Conservation (phyloP, 2,329 filamentous ascomycete species). For the Cephalotrichum gorgonifer region DNA sequence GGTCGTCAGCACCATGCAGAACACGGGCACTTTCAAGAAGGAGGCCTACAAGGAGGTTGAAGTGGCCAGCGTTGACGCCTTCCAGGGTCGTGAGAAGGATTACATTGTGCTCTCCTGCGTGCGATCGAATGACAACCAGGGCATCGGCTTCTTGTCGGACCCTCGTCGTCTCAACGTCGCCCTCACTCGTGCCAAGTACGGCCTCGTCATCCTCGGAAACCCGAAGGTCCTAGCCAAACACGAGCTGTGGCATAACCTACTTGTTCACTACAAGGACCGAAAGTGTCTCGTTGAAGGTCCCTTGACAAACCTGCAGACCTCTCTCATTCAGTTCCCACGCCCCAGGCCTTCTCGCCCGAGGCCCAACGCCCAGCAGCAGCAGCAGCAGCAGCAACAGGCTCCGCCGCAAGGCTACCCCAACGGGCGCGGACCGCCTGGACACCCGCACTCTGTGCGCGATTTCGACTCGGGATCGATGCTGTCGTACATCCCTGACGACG, state of each 20-base stretch:
- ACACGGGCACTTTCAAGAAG: slow-evolving; percentile 94
- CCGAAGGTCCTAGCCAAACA: slow-evolving; percentile 97
- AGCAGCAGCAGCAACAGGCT: slow-evolving; percentile 44
- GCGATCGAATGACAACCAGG: slow-evolving; percentile 96
- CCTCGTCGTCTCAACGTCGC: slow-evolving; percentile 95
- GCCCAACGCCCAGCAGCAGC: slow-evolving; percentile 58
- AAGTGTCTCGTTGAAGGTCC: slow-evolving; percentile 95
- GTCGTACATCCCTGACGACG: slow-evolving; percentile 93
- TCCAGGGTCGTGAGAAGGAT: slow-evolving; percentile 97
- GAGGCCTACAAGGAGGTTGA: slow-evolving; percentile 98
- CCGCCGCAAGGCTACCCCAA: slow-evolving; percentile 25
- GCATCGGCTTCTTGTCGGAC: slow-evolving; percentile 96
- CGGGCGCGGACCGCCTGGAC: slow-evolving; percentile 16
- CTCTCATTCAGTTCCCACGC: slow-evolving; percentile 85
- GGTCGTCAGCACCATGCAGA: slow-evolving; percentile 99
- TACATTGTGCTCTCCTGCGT: slow-evolving; percentile 98
- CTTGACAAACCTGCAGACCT: slow-evolving; percentile 89
- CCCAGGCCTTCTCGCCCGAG: slow-evolving; percentile 74
- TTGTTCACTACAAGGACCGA: slow-evolving; percentile 93
- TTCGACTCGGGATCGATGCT: slow-evolving; percentile 80
- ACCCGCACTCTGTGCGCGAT: slow-evolving; percentile 29
- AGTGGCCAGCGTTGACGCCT: slow-evolving; percentile 95
- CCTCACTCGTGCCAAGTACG: slow-evolving; percentile 92
- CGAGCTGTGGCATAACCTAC: slow-evolving; percentile 90
- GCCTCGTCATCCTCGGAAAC: slow-evolving; percentile 91